Base-by-base conservation (phyloP, 2,329 filamentous ascomycete species). In the Cordyceps farinosa region DNA sequence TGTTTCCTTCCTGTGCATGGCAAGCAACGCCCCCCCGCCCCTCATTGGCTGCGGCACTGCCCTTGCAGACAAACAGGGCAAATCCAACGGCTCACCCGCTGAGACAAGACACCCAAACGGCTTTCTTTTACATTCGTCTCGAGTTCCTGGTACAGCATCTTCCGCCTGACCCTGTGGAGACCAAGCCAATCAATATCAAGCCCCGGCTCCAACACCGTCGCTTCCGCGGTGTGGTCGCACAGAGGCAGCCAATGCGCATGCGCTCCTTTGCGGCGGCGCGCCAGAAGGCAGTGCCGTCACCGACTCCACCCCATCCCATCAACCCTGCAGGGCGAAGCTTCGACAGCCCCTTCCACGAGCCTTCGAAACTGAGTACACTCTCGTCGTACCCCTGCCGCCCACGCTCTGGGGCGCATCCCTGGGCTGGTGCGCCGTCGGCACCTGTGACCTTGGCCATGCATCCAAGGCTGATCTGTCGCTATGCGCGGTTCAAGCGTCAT, bases 261-360 rank as follows among this genome's bases (percentile, higher is more conserved):
- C 47, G 30, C 11, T 51, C 27, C 9, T 38, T 47, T 48, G 22
- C 7, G 29, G 45, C 22, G 22, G 22, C 22, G 22, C 7, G 32
- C 8, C 36, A 30, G 44, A 8, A 36, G 47, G 45, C 34, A 38
- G 17, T 38, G 34, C 45, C 56, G 17, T 52, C 5, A 17, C 36
- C 47, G 30, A 27, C 57, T 32, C 47, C 57, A 52, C 47, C n/a
- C 36, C 48, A 27, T 56, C 54, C 54, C 34, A n/a, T 50, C 22
- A 44, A 60, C 50, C 50, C 50, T 53, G 58, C 50, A 54, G 15
- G 58, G 30, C 58, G 30, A 61, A 61, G 27, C 50, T 61, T 61
- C 58, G 22, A 27, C 40, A 61, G 48, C 50, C 40, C 32, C 29
- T 61, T 61, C 58, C 58, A 61, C 54, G 30, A 51, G 38, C 34